Conservation (phyloP, 2,329 filamentous ascomycete species). For the Penicillium freii region DNA sequence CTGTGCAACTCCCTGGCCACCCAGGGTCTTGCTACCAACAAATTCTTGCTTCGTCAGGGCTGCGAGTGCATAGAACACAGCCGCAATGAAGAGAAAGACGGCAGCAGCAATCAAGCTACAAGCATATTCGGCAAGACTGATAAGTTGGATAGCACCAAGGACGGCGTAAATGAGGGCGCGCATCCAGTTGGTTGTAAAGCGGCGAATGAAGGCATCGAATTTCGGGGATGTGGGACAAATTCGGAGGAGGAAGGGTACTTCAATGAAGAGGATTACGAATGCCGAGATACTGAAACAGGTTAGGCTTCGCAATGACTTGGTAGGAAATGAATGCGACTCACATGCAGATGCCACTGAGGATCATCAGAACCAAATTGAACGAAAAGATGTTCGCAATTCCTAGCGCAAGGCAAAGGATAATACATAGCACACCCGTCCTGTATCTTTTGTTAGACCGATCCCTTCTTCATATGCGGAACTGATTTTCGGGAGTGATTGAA, state of each 20-base stretch:
- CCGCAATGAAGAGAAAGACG: conserved; percentile 73
- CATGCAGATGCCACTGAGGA: conserved; percentile 60
- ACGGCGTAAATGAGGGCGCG: conserved; percentile 79
- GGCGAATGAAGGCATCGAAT: conserved; percentile 87
- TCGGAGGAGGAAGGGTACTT: conserved; percentile 90
- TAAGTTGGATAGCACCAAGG: conserved; percentile 82
- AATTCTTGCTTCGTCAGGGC: conserved; percentile 48
- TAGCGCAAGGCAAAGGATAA: conserved; percentile 64
- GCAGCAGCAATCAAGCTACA: conserved; percentile 84
- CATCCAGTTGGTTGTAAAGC: conserved; percentile 95
- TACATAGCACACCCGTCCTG: conserved; percentile 57
- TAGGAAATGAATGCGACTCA: conserved; percentile 37
- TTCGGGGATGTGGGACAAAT: conserved; percentile 92
- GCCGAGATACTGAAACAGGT: conserved; percentile 61
- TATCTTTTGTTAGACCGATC: conserved; percentile 15
- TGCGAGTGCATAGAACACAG: conserved; percentile 67
- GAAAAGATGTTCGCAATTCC: conserved; percentile 69
- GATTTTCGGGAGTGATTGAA: neutral
- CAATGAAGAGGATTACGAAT: conserved; percentile 76
- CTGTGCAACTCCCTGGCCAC: conserved; percentile 88
- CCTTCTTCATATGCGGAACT: neutral
- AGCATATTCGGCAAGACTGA: conserved; percentile 64
- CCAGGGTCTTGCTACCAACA: conserved; percentile 81
- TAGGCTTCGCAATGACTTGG: conserved; percentile 35
- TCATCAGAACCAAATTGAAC: conserved; percentile 55